Evolutionary conservation across 2,329 filamentous ascomycete genomes (phyloP).

Genomic region (Paraphoma sp.): DNA sequence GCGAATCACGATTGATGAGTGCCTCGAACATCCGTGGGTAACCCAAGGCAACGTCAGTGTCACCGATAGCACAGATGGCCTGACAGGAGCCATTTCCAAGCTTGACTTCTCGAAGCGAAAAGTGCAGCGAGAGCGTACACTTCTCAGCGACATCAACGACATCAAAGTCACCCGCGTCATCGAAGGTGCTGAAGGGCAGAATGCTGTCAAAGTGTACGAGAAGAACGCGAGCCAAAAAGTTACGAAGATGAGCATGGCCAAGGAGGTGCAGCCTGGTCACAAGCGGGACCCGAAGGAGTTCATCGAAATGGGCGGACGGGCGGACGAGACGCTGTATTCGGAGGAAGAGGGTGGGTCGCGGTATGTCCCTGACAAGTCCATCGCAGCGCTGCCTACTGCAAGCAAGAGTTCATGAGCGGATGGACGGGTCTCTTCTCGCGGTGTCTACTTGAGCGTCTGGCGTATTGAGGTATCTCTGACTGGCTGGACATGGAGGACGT

Average conservation of each 20-base stretch:
- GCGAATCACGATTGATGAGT: constrained; percentile 88
- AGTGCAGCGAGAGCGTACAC: constrained; percentile 79
- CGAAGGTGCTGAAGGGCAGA: constrained; percentile 60
- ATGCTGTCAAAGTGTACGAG: constrained; percentile 47
- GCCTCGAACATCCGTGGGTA: constrained; percentile 89
- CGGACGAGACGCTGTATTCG: constrained; percentile 76
- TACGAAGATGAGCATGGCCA: constrained; percentile 22
- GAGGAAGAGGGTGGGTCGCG: constrained; percentile 62
- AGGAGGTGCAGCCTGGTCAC: constrained; percentile 72
- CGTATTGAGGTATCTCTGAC: constrained; percentile 22
- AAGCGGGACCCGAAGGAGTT: constrained; percentile 77
- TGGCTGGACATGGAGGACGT: constrained; percentile 14
- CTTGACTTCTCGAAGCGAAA: constrained; percentile 87
- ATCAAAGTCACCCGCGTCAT: constrained; percentile 69
- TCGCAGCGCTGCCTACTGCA: constrained; percentile 11
- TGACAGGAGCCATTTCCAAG: constrained; percentile 83
- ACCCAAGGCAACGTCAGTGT: constrained; percentile 63
- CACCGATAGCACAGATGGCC: constrained; percentile 87
- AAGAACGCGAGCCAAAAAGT: constrained; percentile 42
- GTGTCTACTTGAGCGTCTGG: not conserved
- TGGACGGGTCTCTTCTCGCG: not conserved
- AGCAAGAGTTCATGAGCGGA: not conserved
- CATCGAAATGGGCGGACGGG: constrained; percentile 82
- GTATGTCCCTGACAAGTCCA: constrained; percentile 36
- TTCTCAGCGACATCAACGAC: constrained; percentile 82